Percentiles rank a stretch among this genome's conserved stretches.
phyloP scores from a whole-genome alignment of 352 stramenopile genomes.

The Phytophthora multivora region DNA sequence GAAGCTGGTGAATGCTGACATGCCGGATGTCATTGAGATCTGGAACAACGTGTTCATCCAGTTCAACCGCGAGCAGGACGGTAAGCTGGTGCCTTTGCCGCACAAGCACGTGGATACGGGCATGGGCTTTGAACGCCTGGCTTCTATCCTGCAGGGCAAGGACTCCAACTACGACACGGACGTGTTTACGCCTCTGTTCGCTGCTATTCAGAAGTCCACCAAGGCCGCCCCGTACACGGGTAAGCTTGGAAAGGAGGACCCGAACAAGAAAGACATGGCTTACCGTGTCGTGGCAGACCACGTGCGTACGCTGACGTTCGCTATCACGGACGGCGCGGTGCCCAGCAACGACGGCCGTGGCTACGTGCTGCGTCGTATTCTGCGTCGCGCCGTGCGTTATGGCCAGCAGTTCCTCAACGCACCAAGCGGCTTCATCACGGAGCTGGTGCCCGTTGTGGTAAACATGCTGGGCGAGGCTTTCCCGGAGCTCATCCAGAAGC shows the following conservation, averaged over 20 bases:
- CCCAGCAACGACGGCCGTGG: conserved; percentile 97
- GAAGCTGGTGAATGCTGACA: conserved; percentile 96
- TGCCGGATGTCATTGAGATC: conserved; percentile 99
- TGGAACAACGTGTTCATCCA: conserved; percentile 99
- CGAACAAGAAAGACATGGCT: conserved; percentile 82
- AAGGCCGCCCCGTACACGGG: conserved; percentile 80
- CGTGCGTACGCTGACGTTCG: conserved; percentile 97
- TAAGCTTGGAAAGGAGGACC: conserved; percentile 92
- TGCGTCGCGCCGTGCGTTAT: conserved; percentile 97
- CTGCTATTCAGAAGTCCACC: conserved; percentile 88
- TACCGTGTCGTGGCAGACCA: conserved; percentile 98
- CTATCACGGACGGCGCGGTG: conserved; percentile 97
- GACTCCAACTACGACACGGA: conserved; percentile 99
- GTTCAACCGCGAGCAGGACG: conserved; percentile 95
- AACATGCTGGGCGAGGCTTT: conserved; percentile 94
- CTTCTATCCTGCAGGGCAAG: conserved; percentile 92
- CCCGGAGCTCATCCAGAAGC: conserved; percentile 94
- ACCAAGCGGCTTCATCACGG: conserved; percentile 94
- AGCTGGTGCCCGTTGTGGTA: conserved; percentile 94
- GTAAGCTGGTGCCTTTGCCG: conserved; percentile 91
- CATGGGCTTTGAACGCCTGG: conserved; percentile 98
- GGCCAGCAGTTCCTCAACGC: conserved; percentile 97
- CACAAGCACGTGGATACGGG: conserved; percentile 98
- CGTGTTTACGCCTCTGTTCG: conserved; percentile 97
- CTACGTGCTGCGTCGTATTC: conserved; percentile 98